Percentiles rank a stretch among this genome's conserved stretches.
Conservation (phyloP, 2,329 filamentous ascomycete species). For the Tolypocladium inflatum region DNA sequence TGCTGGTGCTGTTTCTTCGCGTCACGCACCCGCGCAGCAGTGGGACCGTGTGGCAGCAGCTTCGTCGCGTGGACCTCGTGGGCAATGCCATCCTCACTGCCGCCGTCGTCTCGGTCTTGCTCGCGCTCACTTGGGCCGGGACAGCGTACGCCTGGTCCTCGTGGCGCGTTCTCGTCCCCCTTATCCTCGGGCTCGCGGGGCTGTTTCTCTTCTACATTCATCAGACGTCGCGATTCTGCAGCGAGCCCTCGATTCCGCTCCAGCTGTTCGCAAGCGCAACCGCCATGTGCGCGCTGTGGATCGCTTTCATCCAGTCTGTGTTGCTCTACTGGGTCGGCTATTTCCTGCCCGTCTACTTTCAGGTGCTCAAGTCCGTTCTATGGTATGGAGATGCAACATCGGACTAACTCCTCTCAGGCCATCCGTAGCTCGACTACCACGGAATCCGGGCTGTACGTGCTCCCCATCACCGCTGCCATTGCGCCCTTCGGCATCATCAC, state of each 20-base stretch:
- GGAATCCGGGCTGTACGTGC: conserved; percentile 19
- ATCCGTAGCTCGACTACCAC: too few relatives aligned
- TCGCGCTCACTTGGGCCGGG: conserved; percentile 29
- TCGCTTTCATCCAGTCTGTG: conserved; percentile 22
- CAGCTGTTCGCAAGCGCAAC: conserved; percentile 4
- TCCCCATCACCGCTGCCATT: conserved; percentile 19
- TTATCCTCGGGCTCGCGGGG: conserved; percentile 26
- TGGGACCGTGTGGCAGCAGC: neutral
- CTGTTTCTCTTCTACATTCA: conserved; percentile 8
- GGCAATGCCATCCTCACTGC: conserved; percentile 29
- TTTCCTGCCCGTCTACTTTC: conserved; percentile 38
- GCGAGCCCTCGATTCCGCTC: conserved; percentile 3
- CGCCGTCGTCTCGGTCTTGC: conserved; percentile 14
- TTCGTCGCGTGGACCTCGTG: conserved; percentile 23
- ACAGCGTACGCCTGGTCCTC: conserved; percentile 27
- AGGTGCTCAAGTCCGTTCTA: conserved; percentile 11
- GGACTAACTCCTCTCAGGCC: too few relatives aligned
- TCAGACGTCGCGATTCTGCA: neutral
- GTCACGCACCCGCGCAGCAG: conserved; percentile 11
- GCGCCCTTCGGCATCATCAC: conserved; percentile 15
- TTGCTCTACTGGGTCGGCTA: conserved; percentile 11
- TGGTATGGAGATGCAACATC: too few relatives aligned
- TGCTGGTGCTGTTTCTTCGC: conserved; percentile 26
- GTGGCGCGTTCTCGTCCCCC: conserved; percentile 24
- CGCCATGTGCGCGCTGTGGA: conserved; percentile 12